Percentiles rank a stretch among this genome's conserved stretches.
Conservation (phyloP, 164 flowering plant genomes). For the Warburgia ugandensis region DNA sequence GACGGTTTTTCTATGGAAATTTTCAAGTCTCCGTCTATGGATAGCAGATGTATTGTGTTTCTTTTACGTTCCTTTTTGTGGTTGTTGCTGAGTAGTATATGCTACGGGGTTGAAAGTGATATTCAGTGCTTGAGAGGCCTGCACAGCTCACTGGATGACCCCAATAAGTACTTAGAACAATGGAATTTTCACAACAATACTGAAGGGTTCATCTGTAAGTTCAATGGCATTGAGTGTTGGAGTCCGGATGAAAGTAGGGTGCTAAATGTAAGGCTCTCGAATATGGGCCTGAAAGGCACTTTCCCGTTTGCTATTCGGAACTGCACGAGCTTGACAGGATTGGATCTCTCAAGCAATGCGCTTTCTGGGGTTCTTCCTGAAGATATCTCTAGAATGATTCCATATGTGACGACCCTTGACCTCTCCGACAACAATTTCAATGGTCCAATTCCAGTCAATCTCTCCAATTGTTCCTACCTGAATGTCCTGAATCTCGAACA, state of each 20-base stretch:
- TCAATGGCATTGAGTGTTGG: constrained; percentile 75
- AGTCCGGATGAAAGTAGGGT: constrained; percentile 63
- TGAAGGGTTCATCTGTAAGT: constrained; percentile 64
- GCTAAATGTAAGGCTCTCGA: constrained; percentile 40
- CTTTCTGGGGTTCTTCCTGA: constrained; percentile 50
- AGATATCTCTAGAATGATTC: constrained; percentile 26
- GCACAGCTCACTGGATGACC: constrained; percentile 38
- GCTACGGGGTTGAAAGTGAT: neutral
- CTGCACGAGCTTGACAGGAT: constrained; percentile 59
- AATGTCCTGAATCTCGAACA: constrained; percentile 53
- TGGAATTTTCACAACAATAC: constrained; percentile 49
- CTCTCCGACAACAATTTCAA: constrained; percentile 63
- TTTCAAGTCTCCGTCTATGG: constrained; percentile 6
- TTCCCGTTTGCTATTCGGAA: constrained; percentile 53
- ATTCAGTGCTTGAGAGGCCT: neutral
- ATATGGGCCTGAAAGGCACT: constrained; percentile 55
- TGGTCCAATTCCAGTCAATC: constrained; percentile 42
- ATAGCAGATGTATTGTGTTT: neutral
- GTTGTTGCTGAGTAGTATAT: neutral
- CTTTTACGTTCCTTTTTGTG: neutral
- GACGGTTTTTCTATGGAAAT: no score
- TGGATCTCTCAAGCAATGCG: constrained; percentile 63
- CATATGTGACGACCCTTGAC: constrained; percentile 42
- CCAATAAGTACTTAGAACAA: constrained; percentile 29
- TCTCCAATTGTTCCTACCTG: constrained; percentile 47